Conservation (phyloP, 352 stramenopile genomes). For the Pythium dissimile region DNA sequence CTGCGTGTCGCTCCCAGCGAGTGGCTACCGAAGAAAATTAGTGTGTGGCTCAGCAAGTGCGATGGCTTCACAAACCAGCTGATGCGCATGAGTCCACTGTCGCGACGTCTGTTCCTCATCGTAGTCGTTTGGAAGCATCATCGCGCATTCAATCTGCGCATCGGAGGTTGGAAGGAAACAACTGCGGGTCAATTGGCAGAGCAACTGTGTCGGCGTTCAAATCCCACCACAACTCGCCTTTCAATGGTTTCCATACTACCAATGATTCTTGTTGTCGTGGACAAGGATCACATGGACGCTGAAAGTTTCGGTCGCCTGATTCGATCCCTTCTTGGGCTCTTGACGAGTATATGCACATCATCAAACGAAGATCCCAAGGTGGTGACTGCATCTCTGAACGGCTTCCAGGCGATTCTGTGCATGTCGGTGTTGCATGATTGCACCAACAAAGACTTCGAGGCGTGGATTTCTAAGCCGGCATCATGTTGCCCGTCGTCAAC, state of each 20-base stretch:
- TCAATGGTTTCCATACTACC: slow-evolving; percentile 3
- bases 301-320: slow-evolving; percentile 3
- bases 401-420: slow-evolving; percentile 1
- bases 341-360: not conserved
- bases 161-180: slow-evolving; percentile 6
- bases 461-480: not conserved
- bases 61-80: slow-evolving; percentile 1
- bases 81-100: not conserved
- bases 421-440: not conserved
- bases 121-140: slow-evolving; percentile 16
- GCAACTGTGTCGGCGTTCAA: not conserved
- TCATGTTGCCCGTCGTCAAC: slow-evolving; percentile 7
- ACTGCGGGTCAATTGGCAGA: slow-evolving; percentile 4
- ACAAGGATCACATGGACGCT: slow-evolving; percentile 6
- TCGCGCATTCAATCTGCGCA: slow-evolving; percentile 8
- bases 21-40: not conserved
- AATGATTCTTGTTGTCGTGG: slow-evolving; percentile 11
- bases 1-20: slow-evolving; percentile 2
- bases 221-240: not conserved
- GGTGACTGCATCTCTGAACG: not conserved
- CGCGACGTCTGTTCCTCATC: slow-evolving; percentile 3
- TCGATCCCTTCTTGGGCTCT: slow-evolving; percentile 1
- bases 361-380: not conserved
- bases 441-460: not conserved
- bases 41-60: slow-evolving; percentile 8